Percentiles rank a stretch among this genome's conserved stretches.
Conservation (phyloP, 495 filamentous ascomycete species). For the Neurospora hispaniola region DNA sequence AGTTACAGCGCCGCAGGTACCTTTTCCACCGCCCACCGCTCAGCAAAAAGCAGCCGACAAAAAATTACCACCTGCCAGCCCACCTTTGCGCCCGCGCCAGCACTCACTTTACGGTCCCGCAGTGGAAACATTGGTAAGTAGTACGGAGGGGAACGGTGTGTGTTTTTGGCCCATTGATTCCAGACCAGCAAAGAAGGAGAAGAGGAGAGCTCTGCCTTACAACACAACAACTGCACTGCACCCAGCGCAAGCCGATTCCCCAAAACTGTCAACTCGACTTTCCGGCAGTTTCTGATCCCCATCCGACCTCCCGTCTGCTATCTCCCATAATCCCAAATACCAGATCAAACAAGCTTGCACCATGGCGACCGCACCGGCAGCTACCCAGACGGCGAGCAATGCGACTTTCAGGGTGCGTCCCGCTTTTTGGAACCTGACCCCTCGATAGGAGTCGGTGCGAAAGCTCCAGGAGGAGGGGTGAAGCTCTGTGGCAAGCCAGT, state of each 20-base stretch:
- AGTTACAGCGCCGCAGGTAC: neutral
- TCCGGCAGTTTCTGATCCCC: neutral
- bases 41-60: constrained; percentile 13
- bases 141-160: neutral
- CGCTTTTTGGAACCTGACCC: neutral
- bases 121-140: neutral
- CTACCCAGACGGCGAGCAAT: constrained; percentile 47
- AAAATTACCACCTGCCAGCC: constrained; percentile 20
- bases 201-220: constrained; percentile 17
- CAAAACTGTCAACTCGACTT: constrained; percentile 6
- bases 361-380: constrained; percentile 54
- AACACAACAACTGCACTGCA: neutral
- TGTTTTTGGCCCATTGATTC: constrained; percentile 1
- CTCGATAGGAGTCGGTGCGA: neutral
- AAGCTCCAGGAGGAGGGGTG: neutral
- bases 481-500: neutral
- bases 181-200: constrained; percentile 3
- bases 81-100: constrained; percentile 10
- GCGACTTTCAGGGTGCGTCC: constrained; percentile 67
- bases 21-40: neutral
- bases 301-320: constrained; percentile 4
- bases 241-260: constrained; percentile 1
- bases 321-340: neutral
- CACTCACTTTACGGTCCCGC: neutral
- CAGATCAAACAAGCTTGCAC: constrained; percentile 22